Conservation (phyloP, 768 basidiomycete genomes). For the Pulveroboletus sp. region DNA sequence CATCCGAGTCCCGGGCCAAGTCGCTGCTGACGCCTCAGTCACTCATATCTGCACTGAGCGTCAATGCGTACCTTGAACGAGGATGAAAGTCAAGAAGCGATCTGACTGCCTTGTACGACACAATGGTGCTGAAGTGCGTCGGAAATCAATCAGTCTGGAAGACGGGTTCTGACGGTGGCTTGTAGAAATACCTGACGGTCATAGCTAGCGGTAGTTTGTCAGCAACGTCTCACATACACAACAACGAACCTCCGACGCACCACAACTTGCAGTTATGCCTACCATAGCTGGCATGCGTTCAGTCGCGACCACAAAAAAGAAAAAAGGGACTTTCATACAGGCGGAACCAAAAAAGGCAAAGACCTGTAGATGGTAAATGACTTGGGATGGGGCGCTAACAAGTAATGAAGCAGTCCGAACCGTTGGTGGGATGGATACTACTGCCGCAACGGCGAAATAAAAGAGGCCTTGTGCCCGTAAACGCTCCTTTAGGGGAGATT, state of each 20-base stretch:
- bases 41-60: no score
- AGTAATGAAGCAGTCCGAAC: neutral
- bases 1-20: neutral
- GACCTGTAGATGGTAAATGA: neutral
- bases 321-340: slow-evolving; percentile 4
- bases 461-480: slow-evolving; percentile 15
- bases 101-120: slow-evolving; percentile 13
- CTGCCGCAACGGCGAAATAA: slow-evolving; percentile 14
- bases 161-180: neutral
- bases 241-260: neutral
- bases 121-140: slow-evolving; percentile 10
- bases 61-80: neutral
- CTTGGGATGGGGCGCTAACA: neutral
- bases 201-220: slow-evolving; percentile 6
- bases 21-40: neutral
- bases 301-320: neutral
- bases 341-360: slow-evolving; percentile 8
- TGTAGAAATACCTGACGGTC: slow-evolving; percentile 9
- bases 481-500: slow-evolving; percentile 10
- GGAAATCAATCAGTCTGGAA: neutral
- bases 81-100: slow-evolving; percentile 8
- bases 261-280: slow-evolving; percentile 3
- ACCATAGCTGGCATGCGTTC: slow-evolving; percentile 2
- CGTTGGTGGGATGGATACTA: slow-evolving; percentile 12
- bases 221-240: neutral